Evolutionary conservation across 257 asterid species (phyloP).

Genomic region (Nicotiana attenuata): DNA sequence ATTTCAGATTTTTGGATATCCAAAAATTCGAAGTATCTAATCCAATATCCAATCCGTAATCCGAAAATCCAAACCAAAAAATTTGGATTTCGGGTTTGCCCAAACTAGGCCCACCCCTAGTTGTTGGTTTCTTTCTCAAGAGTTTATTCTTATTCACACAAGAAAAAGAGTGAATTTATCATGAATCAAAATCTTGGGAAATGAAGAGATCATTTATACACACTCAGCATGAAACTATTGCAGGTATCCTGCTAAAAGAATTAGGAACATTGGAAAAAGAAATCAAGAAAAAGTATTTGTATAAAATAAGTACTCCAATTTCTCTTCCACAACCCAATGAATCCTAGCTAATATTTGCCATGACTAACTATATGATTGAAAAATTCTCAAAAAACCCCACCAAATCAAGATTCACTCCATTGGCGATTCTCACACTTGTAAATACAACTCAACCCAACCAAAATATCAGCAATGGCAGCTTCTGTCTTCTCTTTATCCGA

Average conservation of each 20-base stretch:
- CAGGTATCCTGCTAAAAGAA: neutral
- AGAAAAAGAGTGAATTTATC: neutral
- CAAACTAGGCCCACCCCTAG: no score
- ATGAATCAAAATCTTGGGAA: neutral
- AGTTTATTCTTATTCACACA: neutral
- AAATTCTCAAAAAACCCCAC: neutral
- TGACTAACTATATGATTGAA: neutral
- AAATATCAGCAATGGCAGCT: conserved; percentile 76
- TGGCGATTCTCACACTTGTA: conserved; percentile 46
- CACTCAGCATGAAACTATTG: neutral
- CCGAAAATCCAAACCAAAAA: no score
- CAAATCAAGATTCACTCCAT: neutral
- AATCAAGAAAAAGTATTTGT: neutral
- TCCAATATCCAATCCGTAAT: no score
- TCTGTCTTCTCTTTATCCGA: conserved; percentile 84
- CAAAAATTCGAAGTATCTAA: no score
- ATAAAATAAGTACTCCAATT: neutral
- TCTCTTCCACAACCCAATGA: neutral
- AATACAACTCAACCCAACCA: conserved; percentile 79
- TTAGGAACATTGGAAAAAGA: neutral
- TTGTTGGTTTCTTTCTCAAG: neutral
- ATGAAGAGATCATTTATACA: neutral
- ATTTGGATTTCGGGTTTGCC: no score
- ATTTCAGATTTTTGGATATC: no score
- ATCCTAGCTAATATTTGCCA: neutral